These are phyloP conservation scores for Sideroxylon spinosum DNA, from an alignment of 179 eudicot genomes.

Conservation along the genomic window DNA sequence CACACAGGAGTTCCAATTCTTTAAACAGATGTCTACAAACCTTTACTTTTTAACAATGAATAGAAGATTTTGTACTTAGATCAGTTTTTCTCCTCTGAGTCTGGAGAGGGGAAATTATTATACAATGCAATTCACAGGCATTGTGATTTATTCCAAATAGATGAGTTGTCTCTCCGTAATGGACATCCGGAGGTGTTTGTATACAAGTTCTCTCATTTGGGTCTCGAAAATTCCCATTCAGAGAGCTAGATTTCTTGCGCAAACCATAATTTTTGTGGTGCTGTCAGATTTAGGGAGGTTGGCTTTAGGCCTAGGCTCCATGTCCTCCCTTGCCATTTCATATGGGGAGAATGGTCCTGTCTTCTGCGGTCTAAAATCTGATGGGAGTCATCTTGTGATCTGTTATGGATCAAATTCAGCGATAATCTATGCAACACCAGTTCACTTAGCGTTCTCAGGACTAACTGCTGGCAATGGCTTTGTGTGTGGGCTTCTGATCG, in stretches of 20 bases:
- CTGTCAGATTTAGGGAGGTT: slow-evolving; percentile 33
- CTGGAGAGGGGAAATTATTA: background rate
- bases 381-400: slow-evolving; percentile 68
- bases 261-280: slow-evolving; percentile 27
- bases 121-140: background rate
- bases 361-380: slow-evolving; percentile 82
- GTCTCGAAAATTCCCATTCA: slow-evolving; percentile 28
- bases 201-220: slow-evolving; percentile 19
- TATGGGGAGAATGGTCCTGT: slow-evolving; percentile 81
- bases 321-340: slow-evolving; percentile 85
- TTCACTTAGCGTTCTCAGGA: slow-evolving; percentile 45
- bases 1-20: no score
- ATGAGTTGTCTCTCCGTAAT: slow-evolving; percentile 16
- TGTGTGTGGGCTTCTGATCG: slow-evolving; percentile 70
- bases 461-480: slow-evolving; percentile 80
- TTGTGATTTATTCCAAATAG: background rate
- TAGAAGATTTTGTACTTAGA: background rate
- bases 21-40: background rate
- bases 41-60: background rate
- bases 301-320: slow-evolving; percentile 66
- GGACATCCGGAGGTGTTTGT: slow-evolving; percentile 21
- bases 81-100: background rate
- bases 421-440: slow-evolving; percentile 55
- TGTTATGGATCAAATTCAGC: slow-evolving; percentile 84
- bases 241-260: slow-evolving; percentile 29